A percentile compares a stretch with the other conserved stretches of the same genome.
Conservation (phyloP, 108 stramenopile species). For the Cylindrotheca fusiformis region DNA sequence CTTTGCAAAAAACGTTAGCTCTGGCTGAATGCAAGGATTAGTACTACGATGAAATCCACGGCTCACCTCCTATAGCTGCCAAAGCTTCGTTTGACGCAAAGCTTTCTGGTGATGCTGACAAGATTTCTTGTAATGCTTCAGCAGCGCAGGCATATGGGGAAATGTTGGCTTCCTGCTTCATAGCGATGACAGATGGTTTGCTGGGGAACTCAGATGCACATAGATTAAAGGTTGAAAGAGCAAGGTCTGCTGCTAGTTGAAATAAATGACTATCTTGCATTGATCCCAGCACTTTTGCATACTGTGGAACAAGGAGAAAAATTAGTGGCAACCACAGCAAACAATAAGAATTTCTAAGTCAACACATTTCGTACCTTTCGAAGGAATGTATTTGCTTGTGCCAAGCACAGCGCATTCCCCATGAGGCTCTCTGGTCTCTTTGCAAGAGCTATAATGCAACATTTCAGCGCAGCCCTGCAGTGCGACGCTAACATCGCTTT, state of each 20-base stretch:
- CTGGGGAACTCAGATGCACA: slow-evolving; percentile 25
- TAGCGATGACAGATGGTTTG: slow-evolving; percentile 10
- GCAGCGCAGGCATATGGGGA: slow-evolving; percentile 56
- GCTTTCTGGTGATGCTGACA: slow-evolving; percentile 35
- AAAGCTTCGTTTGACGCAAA: slow-evolving; percentile 46
- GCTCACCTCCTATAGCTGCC: slow-evolving; percentile 56
- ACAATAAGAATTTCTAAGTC: neutral
- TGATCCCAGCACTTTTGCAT: slow-evolving; percentile 31
- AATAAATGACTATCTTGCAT: slow-evolving; percentile 22
- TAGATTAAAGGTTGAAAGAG: slow-evolving; percentile 45
- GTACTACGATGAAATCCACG: neutral
- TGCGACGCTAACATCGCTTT: slow-evolving; percentile 15
- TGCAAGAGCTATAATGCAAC: slow-evolving; percentile 44
- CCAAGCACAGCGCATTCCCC: slow-evolving; percentile 51
- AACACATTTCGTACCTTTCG: slow-evolving; percentile 36
- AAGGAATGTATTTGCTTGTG: slow-evolving; percentile 45
- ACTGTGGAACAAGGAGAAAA: slow-evolving; percentile 25
- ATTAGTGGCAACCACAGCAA: neutral
- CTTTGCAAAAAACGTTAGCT: slow-evolving; percentile 7
- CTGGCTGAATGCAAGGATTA: neutral
- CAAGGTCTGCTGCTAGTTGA: slow-evolving; percentile 50
- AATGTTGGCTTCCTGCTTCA: slow-evolving; percentile 18
- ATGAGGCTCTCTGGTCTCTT: slow-evolving; percentile 37
- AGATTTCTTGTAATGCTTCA: slow-evolving; percentile 34
- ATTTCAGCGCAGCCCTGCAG: slow-evolving; percentile 18